phyloP scores from a whole-genome alignment of 176 grass and related monocot genomes.

The Aegilops longissima region DNA sequence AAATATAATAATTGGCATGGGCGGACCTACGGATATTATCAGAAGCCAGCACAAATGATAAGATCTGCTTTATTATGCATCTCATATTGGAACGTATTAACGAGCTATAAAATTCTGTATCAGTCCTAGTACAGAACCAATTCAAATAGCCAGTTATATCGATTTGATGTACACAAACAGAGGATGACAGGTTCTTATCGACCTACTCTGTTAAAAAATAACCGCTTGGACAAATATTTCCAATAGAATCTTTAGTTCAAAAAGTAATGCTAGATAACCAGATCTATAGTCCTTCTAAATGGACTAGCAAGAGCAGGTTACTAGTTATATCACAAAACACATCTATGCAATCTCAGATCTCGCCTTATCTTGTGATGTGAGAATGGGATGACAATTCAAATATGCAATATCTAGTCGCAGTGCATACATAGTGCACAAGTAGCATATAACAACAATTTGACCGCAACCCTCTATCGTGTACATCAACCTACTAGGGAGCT shows the following conservation, averaged over 20 bases:
- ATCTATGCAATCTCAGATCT: not conserved
- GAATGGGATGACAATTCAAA: not conserved
- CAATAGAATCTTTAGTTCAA: not conserved
- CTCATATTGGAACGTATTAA: not conserved
- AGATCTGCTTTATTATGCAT: not conserved
- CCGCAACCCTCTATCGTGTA: not conserved
- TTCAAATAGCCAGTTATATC: not conserved
- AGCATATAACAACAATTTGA: not conserved
- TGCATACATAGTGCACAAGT: not conserved
- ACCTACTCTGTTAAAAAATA: not conserved
- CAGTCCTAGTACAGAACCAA: not conserved
- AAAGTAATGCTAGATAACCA: not conserved
- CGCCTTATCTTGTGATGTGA: not conserved
- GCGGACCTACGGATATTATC: not conserved
- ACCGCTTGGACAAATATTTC: not conserved
- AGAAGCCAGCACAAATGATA: not conserved
- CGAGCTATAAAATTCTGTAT: not conserved
- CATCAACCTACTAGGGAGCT: not conserved
- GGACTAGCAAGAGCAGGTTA: not conserved
- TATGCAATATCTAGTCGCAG: not conserved
- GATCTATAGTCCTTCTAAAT: not conserved
- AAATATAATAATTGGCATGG: not conserved
- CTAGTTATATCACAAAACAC: not conserved
- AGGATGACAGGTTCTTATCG: not conserved
- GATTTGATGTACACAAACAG: not conserved